These are phyloP conservation scores for Lactarius evosmus DNA, from an alignment of 768 basidiomycete genomes.

Conservation along the genomic window DNA sequence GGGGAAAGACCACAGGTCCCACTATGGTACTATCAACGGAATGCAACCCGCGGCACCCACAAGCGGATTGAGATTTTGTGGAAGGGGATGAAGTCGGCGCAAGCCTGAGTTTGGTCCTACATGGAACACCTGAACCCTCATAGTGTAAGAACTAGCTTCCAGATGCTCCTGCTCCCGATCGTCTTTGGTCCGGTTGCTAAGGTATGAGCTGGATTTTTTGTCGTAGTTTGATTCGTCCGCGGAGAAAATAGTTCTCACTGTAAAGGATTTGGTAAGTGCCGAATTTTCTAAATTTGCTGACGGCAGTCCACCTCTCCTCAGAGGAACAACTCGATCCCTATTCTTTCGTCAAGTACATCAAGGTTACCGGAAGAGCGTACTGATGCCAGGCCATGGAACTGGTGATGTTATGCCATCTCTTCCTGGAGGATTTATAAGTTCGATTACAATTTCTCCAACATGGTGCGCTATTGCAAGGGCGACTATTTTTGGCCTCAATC, in stretches of 20 bases:
- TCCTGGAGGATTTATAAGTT: constrained; percentile 3
- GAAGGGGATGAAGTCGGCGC: too few relatives aligned
- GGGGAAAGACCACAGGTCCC: background rate
- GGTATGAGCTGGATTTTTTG: too few relatives aligned
- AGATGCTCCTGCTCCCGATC: too few relatives aligned
- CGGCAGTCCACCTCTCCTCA: background rate
- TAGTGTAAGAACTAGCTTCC: too few relatives aligned
- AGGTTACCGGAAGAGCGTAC: background rate
- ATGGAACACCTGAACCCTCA: too few relatives aligned
- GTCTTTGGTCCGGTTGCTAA: too few relatives aligned
- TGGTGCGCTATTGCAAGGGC: background rate
- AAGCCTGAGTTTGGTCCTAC: too few relatives aligned
- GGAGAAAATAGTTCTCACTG: too few relatives aligned
- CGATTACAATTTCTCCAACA: background rate
- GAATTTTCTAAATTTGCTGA: too few relatives aligned
- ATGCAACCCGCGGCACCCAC: background rate
- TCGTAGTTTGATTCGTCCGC: too few relatives aligned
- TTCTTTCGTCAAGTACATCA: background rate
- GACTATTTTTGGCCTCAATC: background rate
- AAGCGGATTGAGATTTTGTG: too few relatives aligned
- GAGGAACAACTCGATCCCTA: constrained; percentile 3
- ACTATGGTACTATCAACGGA: background rate
- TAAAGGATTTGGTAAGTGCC: too few relatives aligned
- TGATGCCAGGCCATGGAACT: constrained; percentile 13
- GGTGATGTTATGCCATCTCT: background rate